Conservation (phyloP, 78 protist genomes). For the Polysphondylium violaceum region DNA sequence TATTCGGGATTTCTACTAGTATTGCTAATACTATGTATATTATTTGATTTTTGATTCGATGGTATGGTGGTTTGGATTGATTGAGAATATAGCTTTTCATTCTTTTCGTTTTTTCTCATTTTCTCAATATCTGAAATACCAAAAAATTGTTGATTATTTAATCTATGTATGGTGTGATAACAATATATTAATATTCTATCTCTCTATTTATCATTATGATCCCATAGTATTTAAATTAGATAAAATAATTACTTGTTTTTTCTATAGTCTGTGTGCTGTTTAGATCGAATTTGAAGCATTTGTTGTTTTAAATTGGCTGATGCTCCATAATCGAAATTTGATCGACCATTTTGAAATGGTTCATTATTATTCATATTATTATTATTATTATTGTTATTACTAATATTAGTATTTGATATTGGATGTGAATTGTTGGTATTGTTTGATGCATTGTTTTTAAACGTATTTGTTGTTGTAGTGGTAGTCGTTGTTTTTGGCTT, state of each 20-base stretch:
- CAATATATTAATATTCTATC: too few relatives aligned
- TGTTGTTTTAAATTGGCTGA: conserved; percentile 18
- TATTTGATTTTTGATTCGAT: neutral
- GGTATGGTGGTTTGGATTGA: neutral
- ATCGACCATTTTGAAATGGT: too few relatives aligned
- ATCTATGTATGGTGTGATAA: too few relatives aligned
- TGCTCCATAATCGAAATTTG: neutral
- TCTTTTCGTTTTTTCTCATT: neutral
- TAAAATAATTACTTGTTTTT: too few relatives aligned
- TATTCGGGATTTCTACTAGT: conserved; percentile 29
- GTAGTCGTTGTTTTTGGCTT: neutral
- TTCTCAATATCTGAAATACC: conserved; percentile 4
- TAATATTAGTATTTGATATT: neutral
- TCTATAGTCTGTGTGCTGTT: conserved; percentile 26
- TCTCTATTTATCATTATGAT: too few relatives aligned
- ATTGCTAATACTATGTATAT: conserved; percentile 29
- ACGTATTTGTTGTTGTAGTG: neutral
- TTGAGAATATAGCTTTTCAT: conserved; percentile 8
- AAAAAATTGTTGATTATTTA: too few relatives aligned
- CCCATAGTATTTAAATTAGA: too few relatives aligned
- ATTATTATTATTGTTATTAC: neutral
- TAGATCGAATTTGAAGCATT: conserved; percentile 22
- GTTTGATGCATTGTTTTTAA: neutral
- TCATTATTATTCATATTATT: too few relatives aligned
- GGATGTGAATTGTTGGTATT: neutral